These are phyloP conservation scores for Dactylella cylindrospora DNA, from an alignment of 2,329 filamentous ascomycete genomes.

Conservation along the genomic window DNA sequence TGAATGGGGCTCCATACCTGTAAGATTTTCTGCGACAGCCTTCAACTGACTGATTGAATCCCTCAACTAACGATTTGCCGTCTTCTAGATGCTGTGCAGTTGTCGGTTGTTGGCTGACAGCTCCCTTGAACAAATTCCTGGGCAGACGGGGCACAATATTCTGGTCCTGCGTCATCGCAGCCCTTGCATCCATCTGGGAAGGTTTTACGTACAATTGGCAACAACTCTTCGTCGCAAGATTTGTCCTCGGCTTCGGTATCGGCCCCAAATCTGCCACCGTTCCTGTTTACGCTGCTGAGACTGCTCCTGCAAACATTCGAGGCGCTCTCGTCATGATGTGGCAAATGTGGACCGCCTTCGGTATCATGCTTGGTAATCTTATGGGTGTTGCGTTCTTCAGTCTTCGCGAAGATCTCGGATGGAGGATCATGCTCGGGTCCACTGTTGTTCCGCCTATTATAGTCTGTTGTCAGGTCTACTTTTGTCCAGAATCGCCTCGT, in stretches of 20 bases:
- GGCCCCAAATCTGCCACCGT: constrained; percentile 74
- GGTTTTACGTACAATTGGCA: constrained; percentile 71
- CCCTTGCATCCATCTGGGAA: constrained; percentile 59
- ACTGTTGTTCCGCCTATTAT: constrained; percentile 65
- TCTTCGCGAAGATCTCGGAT: constrained; percentile 53
- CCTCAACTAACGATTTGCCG: constrained; percentile 53
- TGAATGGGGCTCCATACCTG: constrained; percentile 60
- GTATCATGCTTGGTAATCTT: constrained; percentile 64
- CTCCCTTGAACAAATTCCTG: constrained; percentile 67
- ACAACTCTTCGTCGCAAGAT: constrained; percentile 69
- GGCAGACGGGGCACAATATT: constrained; percentile 76
- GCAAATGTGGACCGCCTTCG: constrained; percentile 70
- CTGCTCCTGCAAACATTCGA: constrained; percentile 67
- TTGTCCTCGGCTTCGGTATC: constrained; percentile 75
- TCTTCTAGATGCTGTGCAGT: constrained; percentile 65
- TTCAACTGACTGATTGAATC: too few relatives aligned
- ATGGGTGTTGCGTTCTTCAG: constrained; percentile 50
- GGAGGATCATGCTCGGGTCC: constrained; percentile 70
- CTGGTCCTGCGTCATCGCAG: constrained; percentile 71
- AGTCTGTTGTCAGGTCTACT: constrained; percentile 63
- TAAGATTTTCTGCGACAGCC: constrained; percentile 1
- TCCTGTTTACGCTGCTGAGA: constrained; percentile 76
- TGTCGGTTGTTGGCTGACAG: constrained; percentile 70
- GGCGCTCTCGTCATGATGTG: constrained; percentile 81
- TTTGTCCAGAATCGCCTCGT: constrained; percentile 67